Evolutionary conservation across 1,284 basidiomycete species (phyloP).

Genomic region (Taiwanofungus camphoratus): DNA sequence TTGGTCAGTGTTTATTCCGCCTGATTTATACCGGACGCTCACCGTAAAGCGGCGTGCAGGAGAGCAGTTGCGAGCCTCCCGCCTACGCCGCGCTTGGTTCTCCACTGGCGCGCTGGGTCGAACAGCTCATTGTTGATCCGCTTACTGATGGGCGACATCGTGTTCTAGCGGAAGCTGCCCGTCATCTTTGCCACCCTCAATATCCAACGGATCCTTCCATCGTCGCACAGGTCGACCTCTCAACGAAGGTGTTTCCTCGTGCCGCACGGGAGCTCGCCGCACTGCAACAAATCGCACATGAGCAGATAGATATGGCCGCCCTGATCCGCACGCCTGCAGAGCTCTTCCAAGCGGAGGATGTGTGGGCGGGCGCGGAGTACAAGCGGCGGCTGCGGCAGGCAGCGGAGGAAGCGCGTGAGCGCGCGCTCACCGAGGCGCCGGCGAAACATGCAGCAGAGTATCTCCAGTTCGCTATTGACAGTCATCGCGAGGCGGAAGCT

Average conservation of each 20-base stretch:
- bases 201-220: slow-evolving; percentile 21
- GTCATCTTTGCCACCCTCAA: slow-evolving; percentile 17
- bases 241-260: slow-evolving; percentile 38
- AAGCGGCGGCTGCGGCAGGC: slow-evolving; percentile 29
- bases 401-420: slow-evolving; percentile 21
- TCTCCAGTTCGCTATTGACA: slow-evolving; percentile 28
- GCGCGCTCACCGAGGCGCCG: slow-evolving; percentile 19
- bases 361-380: slow-evolving; percentile 42
- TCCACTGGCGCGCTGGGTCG: slow-evolving; percentile 52
- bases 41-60: slow-evolving; percentile 3
- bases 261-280: slow-evolving; percentile 36
- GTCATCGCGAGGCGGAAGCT: slow-evolving; percentile 31
- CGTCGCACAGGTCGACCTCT: slow-evolving; percentile 33
- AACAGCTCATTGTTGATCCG: slow-evolving; percentile 50
- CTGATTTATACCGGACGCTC: not conserved
- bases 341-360: slow-evolving; percentile 56
- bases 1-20: slow-evolving; percentile 12
- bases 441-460: slow-evolving; percentile 29
- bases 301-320: slow-evolving; percentile 62
- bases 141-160: slow-evolving; percentile 53
- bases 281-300: slow-evolving; percentile 36
- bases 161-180: slow-evolving; percentile 27
- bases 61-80: slow-evolving; percentile 11
- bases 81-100: slow-evolving; percentile 31
- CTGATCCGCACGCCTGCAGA: slow-evolving; percentile 59